Evolutionary conservation across 352 stramenopile species (phyloP), one percentile per base, ranked within the genome.

Genomic region (Phytophthora capsici): DNA sequence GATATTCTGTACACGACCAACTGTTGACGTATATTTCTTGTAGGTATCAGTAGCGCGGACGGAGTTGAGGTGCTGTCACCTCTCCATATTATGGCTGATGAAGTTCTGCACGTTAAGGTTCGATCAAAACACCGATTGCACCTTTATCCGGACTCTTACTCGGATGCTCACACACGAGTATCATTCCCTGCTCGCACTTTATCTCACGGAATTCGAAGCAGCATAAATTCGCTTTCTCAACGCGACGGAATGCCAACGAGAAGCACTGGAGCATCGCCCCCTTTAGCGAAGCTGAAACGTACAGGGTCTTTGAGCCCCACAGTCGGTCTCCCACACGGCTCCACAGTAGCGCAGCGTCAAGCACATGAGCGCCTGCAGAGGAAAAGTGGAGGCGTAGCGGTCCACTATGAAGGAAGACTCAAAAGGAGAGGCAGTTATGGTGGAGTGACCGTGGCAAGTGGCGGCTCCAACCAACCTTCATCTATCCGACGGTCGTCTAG

Each of bases 101-200:
- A 95, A 67, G 69, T 86, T 3, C 56, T 95, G 34, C 66, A 89
- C 17, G 85, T 94, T 7, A 80, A 79, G 25, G 82, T 92, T 20
- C 78, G 80, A 52, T 63, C 82, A 25, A 93, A 91, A 49, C 58
- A 77, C 34, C 63, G 78, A 3, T 17, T 78, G 22, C 64, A 76
- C 12, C 25, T 70, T 32, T 73, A 68, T 26, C 57, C 62, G n/a
- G 70, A 78, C 20, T 52, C 69, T 8, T 65, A 67, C 37, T 57
- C 57, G 25, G 70, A 78, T 44, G 50, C 52, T 20, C 63, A 56
- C 8, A 32, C 51, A 20, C 50, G 62, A 58, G 43, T 73, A 10
- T 69, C 57, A 1, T 78, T 78, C 26, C 53, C 70, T 19, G 57
- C 69, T 38, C 62, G 52, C 25, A 58, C 44, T 10, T n/a, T 64